Evolutionary conservation across 2,329 filamentous ascomycete species (phyloP).

Genomic region (Fusarium heterosporum): DNA sequence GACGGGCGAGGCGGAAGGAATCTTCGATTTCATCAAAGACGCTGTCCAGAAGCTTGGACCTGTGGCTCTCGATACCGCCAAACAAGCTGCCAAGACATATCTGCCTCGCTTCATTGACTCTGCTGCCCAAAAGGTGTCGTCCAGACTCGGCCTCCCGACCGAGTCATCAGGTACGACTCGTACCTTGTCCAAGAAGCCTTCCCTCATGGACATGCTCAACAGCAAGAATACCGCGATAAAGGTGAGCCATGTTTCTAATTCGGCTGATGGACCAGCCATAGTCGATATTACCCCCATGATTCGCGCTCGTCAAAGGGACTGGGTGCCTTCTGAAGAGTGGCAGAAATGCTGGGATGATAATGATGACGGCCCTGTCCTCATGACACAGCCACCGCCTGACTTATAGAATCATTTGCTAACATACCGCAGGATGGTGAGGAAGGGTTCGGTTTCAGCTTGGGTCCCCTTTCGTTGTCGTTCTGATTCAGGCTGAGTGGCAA

Average conservation of each 20-base stretch:
- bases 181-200: constrained; percentile 7
- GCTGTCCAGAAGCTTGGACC: constrained; percentile 16
- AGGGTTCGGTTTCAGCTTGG: neutral
- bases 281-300: constrained; percentile 13
- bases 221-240: constrained; percentile 3
- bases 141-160: constrained; percentile 3
- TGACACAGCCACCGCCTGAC: constrained; percentile 16
- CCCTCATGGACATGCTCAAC: constrained; percentile 11
- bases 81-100: constrained; percentile 1
- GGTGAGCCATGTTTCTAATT: constrained; percentile 13
- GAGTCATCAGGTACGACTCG: neutral
- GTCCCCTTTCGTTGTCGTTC: neutral
- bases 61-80: constrained; percentile 9
- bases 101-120: constrained; percentile 1
- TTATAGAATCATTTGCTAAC: constrained; percentile 16
- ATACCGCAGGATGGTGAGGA: neutral
- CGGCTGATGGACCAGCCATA: neutral
- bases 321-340: constrained; percentile 25
- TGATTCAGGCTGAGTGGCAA: neutral
- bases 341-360: constrained; percentile 27
- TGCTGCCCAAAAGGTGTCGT: constrained; percentile 1
- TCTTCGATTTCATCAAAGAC: constrained; percentile 18
- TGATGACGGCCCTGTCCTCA: constrained; percentile 27
- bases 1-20: constrained; percentile 4
- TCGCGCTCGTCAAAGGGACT: constrained; percentile 8